phyloP scores from a whole-genome alignment of 2,329 filamentous ascomycete genomes.

The Diaporthe sp. region DNA sequence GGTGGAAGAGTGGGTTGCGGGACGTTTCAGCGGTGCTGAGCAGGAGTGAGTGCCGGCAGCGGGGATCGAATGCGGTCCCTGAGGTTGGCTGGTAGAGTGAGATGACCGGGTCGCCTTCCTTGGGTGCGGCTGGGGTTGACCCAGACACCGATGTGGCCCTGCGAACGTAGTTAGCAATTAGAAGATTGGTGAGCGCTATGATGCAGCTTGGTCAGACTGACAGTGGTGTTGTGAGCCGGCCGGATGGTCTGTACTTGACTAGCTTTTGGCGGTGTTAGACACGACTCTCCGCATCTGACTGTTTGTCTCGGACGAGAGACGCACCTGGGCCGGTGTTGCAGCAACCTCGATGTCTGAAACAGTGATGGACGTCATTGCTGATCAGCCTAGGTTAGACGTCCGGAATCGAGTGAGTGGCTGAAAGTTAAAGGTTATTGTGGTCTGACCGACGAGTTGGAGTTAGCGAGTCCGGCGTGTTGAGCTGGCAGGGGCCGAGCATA shows the following conservation, averaged over 20 bases:
- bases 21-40: conserved; percentile 57
- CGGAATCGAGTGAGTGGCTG: not conserved
- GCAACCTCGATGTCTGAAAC: conserved; percentile 81
- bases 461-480: conserved; percentile 64
- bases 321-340: conserved; percentile 83
- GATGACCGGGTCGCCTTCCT: conserved; percentile 43
- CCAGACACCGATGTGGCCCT: not conserved
- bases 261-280: conserved; percentile 30
- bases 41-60: conserved; percentile 56
- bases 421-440: not conserved
- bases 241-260: conserved; percentile 34
- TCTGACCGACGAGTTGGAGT: not conserved
- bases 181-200: not conserved
- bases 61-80: conserved; percentile 50
- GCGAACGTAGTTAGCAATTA: conserved; percentile 1
- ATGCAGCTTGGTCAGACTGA: not conserved
- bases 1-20: conserved; percentile 61
- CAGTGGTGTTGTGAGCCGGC: conserved; percentile 35
- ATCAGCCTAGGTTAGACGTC: not conserved
- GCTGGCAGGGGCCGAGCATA: conserved; percentile 71
- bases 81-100: conserved; percentile 57
- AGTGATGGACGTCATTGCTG: conserved; percentile 47
- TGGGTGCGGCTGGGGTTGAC: not conserved
- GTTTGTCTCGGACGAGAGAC: conserved; percentile 54
- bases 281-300: conserved; percentile 9